These are phyloP conservation scores for Pythium biforme DNA, from an alignment of 352 stramenopile genomes.

Conservation along the genomic window DNA sequence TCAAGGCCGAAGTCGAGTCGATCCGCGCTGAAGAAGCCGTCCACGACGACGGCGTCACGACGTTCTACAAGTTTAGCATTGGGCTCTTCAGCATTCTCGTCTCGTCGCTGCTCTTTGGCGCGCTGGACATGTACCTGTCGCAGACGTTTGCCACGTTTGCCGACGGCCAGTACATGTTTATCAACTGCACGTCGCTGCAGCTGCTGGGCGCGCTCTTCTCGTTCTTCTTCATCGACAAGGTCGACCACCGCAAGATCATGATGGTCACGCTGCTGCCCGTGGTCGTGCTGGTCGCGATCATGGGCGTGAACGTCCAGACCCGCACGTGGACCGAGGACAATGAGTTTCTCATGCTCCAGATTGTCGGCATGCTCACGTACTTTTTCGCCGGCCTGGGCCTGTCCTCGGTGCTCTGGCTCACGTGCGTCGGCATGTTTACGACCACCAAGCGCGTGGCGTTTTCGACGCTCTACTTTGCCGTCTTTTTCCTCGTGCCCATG, in stretches of 20 bases:
- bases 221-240: slow-evolving; percentile 86
- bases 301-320: slow-evolving; percentile 59
- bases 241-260: slow-evolving; percentile 73
- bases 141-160: slow-evolving; percentile 58
- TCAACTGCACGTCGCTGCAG: slow-evolving; percentile 71
- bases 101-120: slow-evolving; percentile 57
- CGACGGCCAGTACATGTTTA: slow-evolving; percentile 73
- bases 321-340: slow-evolving; percentile 47
- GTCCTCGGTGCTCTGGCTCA: slow-evolving; percentile 74
- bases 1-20: slow-evolving; percentile 70
- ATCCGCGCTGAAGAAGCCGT: slow-evolving; percentile 71
- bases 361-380: slow-evolving; percentile 65
- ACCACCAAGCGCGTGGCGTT: slow-evolving; percentile 61
- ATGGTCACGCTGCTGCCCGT: slow-evolving; percentile 61
- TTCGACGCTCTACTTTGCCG: slow-evolving; percentile 63
- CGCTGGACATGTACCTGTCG: slow-evolving; percentile 77
- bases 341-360: slow-evolving; percentile 69
- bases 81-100: slow-evolving; percentile 70
- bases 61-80: slow-evolving; percentile 65
- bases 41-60: slow-evolving; percentile 32
- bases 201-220: slow-evolving; percentile 71
- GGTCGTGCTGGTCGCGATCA: slow-evolving; percentile 38
- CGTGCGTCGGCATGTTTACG: slow-evolving; percentile 67
- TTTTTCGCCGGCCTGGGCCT: slow-evolving; percentile 78
- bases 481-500: slow-evolving; percentile 74